Base-by-base conservation (phyloP, 306 rosid genomes). In the Rosa rugosa region DNA sequence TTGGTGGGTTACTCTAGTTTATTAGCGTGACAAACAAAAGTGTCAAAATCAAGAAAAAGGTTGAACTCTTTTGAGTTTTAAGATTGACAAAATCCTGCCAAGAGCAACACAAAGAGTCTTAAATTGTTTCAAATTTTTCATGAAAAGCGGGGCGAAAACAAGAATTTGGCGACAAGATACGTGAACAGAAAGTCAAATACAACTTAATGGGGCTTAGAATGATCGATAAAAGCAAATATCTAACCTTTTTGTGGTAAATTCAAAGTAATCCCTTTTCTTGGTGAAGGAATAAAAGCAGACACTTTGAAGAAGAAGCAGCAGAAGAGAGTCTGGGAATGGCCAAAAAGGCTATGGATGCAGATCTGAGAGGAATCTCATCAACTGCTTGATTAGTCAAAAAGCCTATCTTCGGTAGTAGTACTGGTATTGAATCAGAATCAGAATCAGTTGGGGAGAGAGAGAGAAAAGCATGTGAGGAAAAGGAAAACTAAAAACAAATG, bases 301-400 rank as follows among this genome's bases (percentile, higher is more conserved):
- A 18, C 60, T 75, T 44, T 75, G 82, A 79, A 71, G 76, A 38
- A 42, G 63, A 56, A 77, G 81, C 27, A 57, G 11, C 5, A 68
- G 73, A 70, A 53, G 22, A 27, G 80, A 74, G 68, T 84, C 41
- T 80, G 85, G 87, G 85, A 90, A 86, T 78, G 83, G 80, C 42
- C 20, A 78, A 77, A 84, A 81, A 75, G 83, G 36, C 66, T 83
- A 81, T 46, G 49, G 77, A 82, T 83, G 88, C 87, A 88, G 98
- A 95, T 93, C 94, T 95, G 90, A 83, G 90, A 84, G 78, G 91
- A 89, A 93, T 91, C 94, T 88, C 80, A 79, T 75, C 81, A 82
- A 85, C 86, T 84, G 67, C 49, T 78, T 9, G 5, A 63, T 63
- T 80, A 86, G 91, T 91, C 96, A 91, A 90, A 87, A 90, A 89